These are phyloP conservation scores for Starmerella stigmatis DNA, from an alignment of 805 yeast genomes.

Conservation along the genomic window DNA sequence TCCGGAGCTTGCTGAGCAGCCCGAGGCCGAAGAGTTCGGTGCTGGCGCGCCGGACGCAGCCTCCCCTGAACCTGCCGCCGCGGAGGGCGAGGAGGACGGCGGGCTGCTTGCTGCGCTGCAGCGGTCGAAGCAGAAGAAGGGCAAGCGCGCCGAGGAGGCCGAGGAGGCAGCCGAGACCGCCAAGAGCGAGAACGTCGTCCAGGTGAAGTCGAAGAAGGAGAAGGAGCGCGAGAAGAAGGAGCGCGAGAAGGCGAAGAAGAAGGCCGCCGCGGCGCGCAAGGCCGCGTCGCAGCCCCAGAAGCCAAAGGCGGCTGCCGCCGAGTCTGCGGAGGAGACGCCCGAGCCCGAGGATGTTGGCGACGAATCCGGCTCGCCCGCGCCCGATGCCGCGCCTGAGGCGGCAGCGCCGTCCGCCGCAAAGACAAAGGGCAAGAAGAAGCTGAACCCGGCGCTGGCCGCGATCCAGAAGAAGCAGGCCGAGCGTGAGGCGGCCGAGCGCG, in stretches of 20 bases:
- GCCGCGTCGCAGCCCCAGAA: slow-evolving; percentile 56
- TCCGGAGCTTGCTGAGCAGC: slow-evolving; percentile 41
- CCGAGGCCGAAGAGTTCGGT: slow-evolving; percentile 47
- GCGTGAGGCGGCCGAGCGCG: slow-evolving; percentile 80
- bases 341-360: slow-evolving; percentile 28
- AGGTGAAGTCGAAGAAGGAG: slow-evolving; percentile 90
- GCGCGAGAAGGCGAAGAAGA: slow-evolving; percentile 69
- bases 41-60: slow-evolving; percentile 33
- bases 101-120: slow-evolving; percentile 79
- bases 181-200: slow-evolving; percentile 50
- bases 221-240: slow-evolving; percentile 63
- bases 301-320: slow-evolving; percentile 29
- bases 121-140: slow-evolving; percentile 67
- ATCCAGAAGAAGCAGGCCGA: slow-evolving; percentile 80
- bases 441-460: slow-evolving; percentile 85
- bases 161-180: slow-evolving; percentile 30
- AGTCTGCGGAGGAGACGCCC: slow-evolving; percentile 21
- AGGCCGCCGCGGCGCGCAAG: slow-evolving; percentile 73
- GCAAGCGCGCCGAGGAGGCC: slow-evolving; percentile 50
- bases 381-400: slow-evolving; percentile 30
- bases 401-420: slow-evolving; percentile 36
- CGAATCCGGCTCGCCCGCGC: slow-evolving; percentile 22
- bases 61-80: slow-evolving; percentile 18
- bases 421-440: slow-evolving; percentile 48
- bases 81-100: slow-evolving; percentile 31